Base-by-base conservation (phyloP, 805 yeast species). In the Maudiozyma pseudohumilis region DNA sequence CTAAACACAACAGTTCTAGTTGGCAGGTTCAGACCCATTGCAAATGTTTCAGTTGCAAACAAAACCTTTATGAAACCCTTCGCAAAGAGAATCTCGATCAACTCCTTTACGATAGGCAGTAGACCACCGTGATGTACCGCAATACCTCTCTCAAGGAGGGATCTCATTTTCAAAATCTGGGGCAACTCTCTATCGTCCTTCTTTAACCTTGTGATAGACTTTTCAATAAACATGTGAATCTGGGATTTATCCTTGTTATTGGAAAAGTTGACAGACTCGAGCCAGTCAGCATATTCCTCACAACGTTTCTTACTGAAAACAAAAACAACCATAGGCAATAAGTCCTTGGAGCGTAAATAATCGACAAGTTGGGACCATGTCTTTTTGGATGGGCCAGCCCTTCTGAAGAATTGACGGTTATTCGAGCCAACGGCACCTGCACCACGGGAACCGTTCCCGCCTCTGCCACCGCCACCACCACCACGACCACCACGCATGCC, bases 21-120 rank as follows among this genome's bases (percentile, higher is more conserved):
- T 10, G 98, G 98, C 53, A 92, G 66, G 56, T 92, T 92, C 56
- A 92, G 72, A 11, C 98, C 98, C 97, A 92, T 92, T 6, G 98
- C 97, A 68, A 92, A 89, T 0, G 98, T 92, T 60, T 92, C 98
- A 0, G 98, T 92, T 0, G 98, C 97, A 65, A 92, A 92, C 36
- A 92, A 64, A 1, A 89, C 92, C 58, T 87, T 88, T 31, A 92
- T 83, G 36, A 89, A 67, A 0, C 94, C 79, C 48, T 75, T 80
- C 0, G 96, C 78, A 63, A 92, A 92, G 34, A 92, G 62, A 39
- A 92, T 88, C 60, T 92, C 98, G 45, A 88, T 88, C 32, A 86
- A 76, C 54, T 88, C 97, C 52, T 88, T 88, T 20, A 88, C 94
- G 28, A 88, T 88, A 0, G 97, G 97, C 40, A 88, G 62, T 41